phyloP scores from a whole-genome alignment of 2,329 filamentous ascomycete genomes.

The Phoma sp. region DNA sequence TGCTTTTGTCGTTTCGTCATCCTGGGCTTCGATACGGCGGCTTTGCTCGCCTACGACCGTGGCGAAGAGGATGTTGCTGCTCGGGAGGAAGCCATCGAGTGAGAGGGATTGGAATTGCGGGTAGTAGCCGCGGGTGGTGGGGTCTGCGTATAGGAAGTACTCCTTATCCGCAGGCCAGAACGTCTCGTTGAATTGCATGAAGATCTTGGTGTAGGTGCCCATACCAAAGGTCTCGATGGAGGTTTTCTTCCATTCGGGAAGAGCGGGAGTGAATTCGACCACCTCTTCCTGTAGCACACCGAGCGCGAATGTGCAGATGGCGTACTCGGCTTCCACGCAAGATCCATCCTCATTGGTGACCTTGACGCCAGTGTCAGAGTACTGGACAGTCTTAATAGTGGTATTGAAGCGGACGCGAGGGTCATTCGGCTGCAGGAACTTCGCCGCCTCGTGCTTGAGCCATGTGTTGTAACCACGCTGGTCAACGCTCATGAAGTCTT shows the following conservation, averaged over 20 bases:
- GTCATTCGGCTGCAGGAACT: conserved; percentile 64
- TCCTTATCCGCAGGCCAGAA: conserved; percentile 67
- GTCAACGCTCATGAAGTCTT: conserved; percentile 67
- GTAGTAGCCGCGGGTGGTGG: conserved; percentile 58
- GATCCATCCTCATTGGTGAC: conserved; percentile 60
- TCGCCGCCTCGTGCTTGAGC: conserved; percentile 62
- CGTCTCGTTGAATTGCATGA: conserved; percentile 69
- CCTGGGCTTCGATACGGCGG: conserved; percentile 64
- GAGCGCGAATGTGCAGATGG: conserved; percentile 70
- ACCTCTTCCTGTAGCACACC: conserved; percentile 69
- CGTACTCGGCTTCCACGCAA: conserved; percentile 66
- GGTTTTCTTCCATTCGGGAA: conserved; percentile 69
- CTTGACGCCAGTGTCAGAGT: conserved; percentile 60
- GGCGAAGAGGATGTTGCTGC: conserved; percentile 69
- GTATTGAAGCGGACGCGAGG: conserved; percentile 64
- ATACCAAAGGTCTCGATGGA: conserved; percentile 70
- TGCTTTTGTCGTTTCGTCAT: conserved; percentile 61
- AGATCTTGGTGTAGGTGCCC: conserved; percentile 76
- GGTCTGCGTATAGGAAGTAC: conserved; percentile 61
- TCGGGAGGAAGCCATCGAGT: conserved; percentile 62
- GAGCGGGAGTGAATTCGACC: conserved; percentile 62
- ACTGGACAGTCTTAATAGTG: conserved; percentile 61
- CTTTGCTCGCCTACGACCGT: conserved; percentile 65
- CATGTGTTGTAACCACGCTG: conserved; percentile 66
- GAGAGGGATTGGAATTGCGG: conserved; percentile 70